These are phyloP conservation scores for Fusarium robinianum DNA, from an alignment of 2,329 filamentous ascomycete genomes.

Conservation along the genomic window DNA sequence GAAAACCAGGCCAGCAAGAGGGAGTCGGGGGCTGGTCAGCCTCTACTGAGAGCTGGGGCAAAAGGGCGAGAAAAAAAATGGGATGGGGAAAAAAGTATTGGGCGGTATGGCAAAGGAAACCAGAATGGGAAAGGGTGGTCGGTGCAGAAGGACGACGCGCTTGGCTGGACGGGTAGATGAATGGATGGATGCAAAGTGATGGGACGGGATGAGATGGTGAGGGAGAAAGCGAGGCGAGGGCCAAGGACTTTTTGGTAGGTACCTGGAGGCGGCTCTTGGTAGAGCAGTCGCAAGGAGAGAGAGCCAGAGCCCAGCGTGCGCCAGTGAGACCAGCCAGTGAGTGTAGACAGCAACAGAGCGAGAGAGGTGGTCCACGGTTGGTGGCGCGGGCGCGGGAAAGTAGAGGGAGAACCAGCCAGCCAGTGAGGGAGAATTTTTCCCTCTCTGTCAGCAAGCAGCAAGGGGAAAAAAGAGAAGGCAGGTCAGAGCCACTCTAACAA, in stretches of 20 bases:
- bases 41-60: conserved; percentile 20
- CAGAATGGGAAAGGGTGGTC: conserved; percentile 33
- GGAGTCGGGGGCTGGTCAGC: conserved; percentile 25
- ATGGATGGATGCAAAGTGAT: conserved; percentile 32
- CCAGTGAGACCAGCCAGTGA: conserved; percentile 10
- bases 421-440: conserved; percentile 43
- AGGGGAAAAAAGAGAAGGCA: conserved; percentile 13
- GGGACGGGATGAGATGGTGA: conserved; percentile 28
- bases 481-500: conserved; percentile 20
- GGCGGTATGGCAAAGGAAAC: conserved; percentile 28
- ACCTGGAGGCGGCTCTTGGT: no score
- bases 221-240: conserved; percentile 28
- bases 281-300: conserved; percentile 13
- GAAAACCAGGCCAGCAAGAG: conserved; percentile 37
- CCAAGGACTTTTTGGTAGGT: no score
- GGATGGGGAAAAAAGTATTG: conserved; percentile 11
- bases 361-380: neutral
- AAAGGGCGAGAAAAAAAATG: no score
- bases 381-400: neutral
- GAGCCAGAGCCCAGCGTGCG: conserved; percentile 12
- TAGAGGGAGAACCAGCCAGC: conserved; percentile 4
- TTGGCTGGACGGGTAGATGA: conserved; percentile 30
- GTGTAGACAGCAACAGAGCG: neutral
- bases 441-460: conserved; percentile 32
- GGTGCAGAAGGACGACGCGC: conserved; percentile 30